phyloP scores from a whole-genome alignment of 768 basidiomycete genomes.

The Podaxis sp. region DNA sequence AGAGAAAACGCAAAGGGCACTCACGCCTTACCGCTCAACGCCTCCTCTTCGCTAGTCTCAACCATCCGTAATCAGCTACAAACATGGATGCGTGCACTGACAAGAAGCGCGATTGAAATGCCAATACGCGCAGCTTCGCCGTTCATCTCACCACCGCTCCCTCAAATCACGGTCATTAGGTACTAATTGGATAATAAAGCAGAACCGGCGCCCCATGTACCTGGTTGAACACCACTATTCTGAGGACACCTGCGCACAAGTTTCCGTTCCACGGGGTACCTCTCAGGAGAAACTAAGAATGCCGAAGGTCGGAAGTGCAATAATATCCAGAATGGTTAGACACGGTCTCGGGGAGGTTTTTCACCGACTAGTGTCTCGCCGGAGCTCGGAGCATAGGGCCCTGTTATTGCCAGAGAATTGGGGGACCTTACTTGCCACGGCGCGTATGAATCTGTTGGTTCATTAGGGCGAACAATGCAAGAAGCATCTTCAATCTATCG shows the following conservation, averaged over 20 bases:
- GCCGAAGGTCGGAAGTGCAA: background rate
- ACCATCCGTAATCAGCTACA: background rate
- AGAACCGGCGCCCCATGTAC: constrained; percentile 1
- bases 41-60: background rate
- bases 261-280: background rate
- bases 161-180: background rate
- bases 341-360: background rate
- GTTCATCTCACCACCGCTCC: background rate
- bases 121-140: background rate
- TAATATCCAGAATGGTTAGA: background rate
- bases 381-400: background rate
- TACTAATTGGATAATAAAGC: background rate
- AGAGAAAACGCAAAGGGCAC: background rate
- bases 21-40: background rate
- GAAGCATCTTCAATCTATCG: background rate
- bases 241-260: background rate
- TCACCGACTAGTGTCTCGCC: background rate
- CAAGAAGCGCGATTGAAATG: background rate
- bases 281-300: background rate
- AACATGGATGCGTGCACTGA: background rate
- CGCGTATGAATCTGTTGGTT: background rate
- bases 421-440: background rate
- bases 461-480: background rate
- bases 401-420: background rate
- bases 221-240: background rate